A percentile compares a stretch with the other conserved stretches of the same genome.
phyloP scores from a whole-genome alignment of 345 rosid species.

The Limnanthes douglasii region DNA sequence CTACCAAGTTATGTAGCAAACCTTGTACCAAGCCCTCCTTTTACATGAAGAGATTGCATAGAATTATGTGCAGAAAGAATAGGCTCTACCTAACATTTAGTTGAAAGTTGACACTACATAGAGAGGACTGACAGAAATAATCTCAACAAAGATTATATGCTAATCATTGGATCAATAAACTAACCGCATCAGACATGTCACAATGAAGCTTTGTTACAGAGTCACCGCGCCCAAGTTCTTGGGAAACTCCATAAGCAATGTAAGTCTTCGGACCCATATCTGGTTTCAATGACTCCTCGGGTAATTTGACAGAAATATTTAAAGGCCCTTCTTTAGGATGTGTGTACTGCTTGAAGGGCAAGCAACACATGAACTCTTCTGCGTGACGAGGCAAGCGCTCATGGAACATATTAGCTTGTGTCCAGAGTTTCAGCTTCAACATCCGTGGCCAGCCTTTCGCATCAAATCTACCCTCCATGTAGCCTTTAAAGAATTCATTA shows the following conservation, averaged over 20 bases:
- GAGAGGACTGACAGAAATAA: not conserved
- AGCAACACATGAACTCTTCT: conserved; percentile 42
- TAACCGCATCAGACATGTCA: conserved; percentile 85
- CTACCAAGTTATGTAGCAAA: no score
- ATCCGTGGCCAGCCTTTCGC: conserved; percentile 30
- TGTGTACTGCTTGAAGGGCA: conserved; percentile 67
- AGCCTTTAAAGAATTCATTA: conserved; percentile 41
- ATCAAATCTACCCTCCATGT: conserved; percentile 25
- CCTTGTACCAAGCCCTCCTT: no score
- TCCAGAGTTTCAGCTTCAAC: conserved; percentile 78
- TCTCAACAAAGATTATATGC: conserved; percentile 2
- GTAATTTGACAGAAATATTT: conserved; percentile 52
- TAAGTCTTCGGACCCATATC: conserved; percentile 85
- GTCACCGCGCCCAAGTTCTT: conserved; percentile 79
- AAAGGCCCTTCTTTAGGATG: conserved; percentile 41
- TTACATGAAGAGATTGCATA: no score
- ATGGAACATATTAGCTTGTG: conserved; percentile 40
- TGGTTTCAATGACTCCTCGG: conserved; percentile 33
- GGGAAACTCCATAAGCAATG: conserved; percentile 51
- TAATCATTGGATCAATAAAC: not conserved
- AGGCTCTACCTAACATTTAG: not conserved
- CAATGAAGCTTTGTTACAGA: conserved; percentile 86
- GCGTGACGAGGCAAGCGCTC: conserved; percentile 54
- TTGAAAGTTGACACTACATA: not conserved
- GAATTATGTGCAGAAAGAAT: not conserved